Base-by-base conservation (phyloP, 176 grass and related monocot species). In the Aegilops speltoides region DNA sequence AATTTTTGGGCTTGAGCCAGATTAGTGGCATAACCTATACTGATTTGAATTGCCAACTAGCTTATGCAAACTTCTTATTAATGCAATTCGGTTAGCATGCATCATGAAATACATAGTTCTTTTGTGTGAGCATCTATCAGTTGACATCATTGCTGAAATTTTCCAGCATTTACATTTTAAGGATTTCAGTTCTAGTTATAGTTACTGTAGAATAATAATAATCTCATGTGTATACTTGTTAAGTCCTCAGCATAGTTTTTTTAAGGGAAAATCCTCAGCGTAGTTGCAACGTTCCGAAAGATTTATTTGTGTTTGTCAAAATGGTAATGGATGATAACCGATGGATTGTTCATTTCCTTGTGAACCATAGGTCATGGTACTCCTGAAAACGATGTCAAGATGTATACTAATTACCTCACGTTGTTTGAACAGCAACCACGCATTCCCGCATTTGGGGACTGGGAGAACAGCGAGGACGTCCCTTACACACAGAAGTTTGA, bases 401-500 rank as follows among this genome's bases (percentile, higher is more conserved):
- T 64, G 34, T 68, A 61, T 19, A 22, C 13, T 10, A 81, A 70
- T 68, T 23, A 83, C 79, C 16, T 92, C 13, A 59, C 9, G 0
- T 92, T 9, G 26, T 86, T 82, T 67, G 22, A 83, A 79, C 67
- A 95, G 93, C 41, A 89, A 76, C 8, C 77, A 87, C 80, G 82
- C 20, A 93, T 95, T 79, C 93, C 93, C 77, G 23, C 83, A 80
- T 95, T 93, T 79, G 86, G 91, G 6, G 79, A 83, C 34, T 82
- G 71, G 83, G 89, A 93, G 63, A 82, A 34, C 28, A 85, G 79
- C 34, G 82, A 36, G 19, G 79, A 87, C 76, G 81, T 83, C 25
- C 85, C 79, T 74, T 95, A 95, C 90, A 95, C 89, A 32, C 80
- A 87, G 9, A 68, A 79, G 83, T 95, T 95, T 8, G 86, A 91